These are phyloP conservation scores for Coniochaeta ligniaria DNA, from an alignment of 2,329 filamentous ascomycete genomes.

Conservation along the genomic window DNA sequence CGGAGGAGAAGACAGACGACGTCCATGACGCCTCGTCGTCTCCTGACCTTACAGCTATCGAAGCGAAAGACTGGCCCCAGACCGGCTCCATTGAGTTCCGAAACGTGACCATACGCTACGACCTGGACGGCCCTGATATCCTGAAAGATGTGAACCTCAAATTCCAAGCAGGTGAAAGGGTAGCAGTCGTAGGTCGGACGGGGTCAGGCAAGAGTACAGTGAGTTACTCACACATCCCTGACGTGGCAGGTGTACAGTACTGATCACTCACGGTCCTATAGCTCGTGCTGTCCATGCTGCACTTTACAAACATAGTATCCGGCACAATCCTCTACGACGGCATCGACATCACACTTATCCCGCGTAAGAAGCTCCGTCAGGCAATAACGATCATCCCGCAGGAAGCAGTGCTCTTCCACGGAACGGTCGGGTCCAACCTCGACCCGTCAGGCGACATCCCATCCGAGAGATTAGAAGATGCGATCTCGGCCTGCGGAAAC, in stretches of 20 bases:
- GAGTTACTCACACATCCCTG: background rate
- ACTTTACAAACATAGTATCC: slow-evolving; percentile 24
- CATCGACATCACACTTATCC: slow-evolving; percentile 23
- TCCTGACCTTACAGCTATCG: background rate
- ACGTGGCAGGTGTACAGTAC: background rate
- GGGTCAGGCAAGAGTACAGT: slow-evolving; percentile 59
- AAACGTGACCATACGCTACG: slow-evolving; percentile 19
- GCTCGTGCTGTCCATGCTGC: slow-evolving; percentile 23
- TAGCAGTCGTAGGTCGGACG: slow-evolving; percentile 60
- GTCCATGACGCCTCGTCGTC: slow-evolving; percentile 1
- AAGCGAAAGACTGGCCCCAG: slow-evolving; percentile 15
- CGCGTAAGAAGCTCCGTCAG: slow-evolving; percentile 24
- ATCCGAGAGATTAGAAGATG: slow-evolving; percentile 46
- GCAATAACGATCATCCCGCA: slow-evolving; percentile 31
- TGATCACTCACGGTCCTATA: background rate
- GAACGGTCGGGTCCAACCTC: slow-evolving; percentile 44
- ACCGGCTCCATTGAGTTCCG: slow-evolving; percentile 19
- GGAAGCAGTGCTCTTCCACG: slow-evolving; percentile 27
- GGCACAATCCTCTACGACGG: slow-evolving; percentile 27
- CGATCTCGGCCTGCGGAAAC: slow-evolving; percentile 55
- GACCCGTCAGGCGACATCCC: slow-evolving; percentile 55
- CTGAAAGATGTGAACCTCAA: slow-evolving; percentile 18
- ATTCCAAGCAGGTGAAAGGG: slow-evolving; percentile 48
- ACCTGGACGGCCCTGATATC: slow-evolving; percentile 18
- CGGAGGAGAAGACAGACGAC: slow-evolving; percentile 14